These are phyloP conservation scores for Cyberlindnera samutprakarnensis DNA, from an alignment of 805 yeast genomes.

Conservation along the genomic window DNA sequence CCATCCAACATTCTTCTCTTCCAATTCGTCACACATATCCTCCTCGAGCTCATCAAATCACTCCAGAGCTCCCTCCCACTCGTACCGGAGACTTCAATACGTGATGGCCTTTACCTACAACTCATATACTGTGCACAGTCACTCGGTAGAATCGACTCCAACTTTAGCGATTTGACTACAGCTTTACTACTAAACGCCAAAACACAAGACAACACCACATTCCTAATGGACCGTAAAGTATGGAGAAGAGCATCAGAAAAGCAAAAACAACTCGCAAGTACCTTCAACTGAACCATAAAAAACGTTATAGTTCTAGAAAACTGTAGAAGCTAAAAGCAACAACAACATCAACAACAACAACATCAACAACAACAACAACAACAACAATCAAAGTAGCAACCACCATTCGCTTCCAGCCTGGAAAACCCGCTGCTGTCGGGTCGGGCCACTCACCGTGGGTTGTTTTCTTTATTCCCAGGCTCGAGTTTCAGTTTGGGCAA, in stretches of 20 bases:
- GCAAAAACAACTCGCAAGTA: constrained; percentile 28
- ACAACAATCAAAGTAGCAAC: too few relatives aligned
- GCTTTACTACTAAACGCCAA: constrained; percentile 27
- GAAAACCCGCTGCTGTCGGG: too few relatives aligned
- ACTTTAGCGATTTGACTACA: constrained; percentile 52
- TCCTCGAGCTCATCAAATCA: constrained; percentile 25
- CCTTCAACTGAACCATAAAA: constrained; percentile 2
- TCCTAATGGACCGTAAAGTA: constrained; percentile 27
- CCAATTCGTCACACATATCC: constrained; percentile 29
- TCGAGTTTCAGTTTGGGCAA: too few relatives aligned
- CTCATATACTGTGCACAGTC: constrained; percentile 86
- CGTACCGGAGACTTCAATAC: constrained; percentile 32
- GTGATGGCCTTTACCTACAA: constrained; percentile 71
- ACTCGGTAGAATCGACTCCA: constrained; percentile 60
- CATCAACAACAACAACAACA: neutral
- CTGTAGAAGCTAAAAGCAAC: too few relatives aligned
- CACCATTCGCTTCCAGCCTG: too few relatives aligned
- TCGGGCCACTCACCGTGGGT: too few relatives aligned
- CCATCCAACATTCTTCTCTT: constrained; percentile 25
- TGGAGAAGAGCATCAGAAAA: constrained; percentile 38
- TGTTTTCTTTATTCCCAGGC: too few relatives aligned
- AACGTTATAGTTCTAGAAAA: too few relatives aligned
- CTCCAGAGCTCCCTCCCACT: constrained; percentile 24
- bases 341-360: neutral
- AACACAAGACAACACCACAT: neutral